Evolutionary conservation across 75 land plant species (phyloP), one percentile per base, ranked within the genome.

Genomic region (Chamaecyparis obtusa): DNA sequence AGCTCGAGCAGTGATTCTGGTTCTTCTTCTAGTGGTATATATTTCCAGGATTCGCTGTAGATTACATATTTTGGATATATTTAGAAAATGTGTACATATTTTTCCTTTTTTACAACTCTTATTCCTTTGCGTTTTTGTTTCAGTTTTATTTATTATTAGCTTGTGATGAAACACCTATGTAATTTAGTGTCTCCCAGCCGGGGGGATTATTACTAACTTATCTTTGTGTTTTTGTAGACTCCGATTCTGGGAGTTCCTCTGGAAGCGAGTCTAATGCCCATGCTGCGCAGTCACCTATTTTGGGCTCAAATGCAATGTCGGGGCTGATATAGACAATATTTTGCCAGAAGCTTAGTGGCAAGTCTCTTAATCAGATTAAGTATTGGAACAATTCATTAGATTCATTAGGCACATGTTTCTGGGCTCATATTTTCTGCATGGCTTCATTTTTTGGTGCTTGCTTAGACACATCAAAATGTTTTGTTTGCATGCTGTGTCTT

Each of bases 11-110:
- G 93, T 90, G 94, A 87, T 84, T 92, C 96, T 51, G 94, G 95
- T 49, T 94, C 96, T 27, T 93, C 95, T 30, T 94, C 96, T 16
- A 94, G 96, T 93, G 97, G 97, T 95, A 94, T 30, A 15, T 55
- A 35, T 84, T 80, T 21, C 44, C 49, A 27, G 24, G 83, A 43
- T 80, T 80, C 48, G 1, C 9, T 80, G 27, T 37, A 36, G 21
- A 77, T 37, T 77, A 5, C 43, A 77, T 77, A 39, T 35, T 36
- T 24, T 24, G 51, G n/a, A n/a, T 13, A 46, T 43, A 27, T 78
- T n/a, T n/a, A 81, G 51, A 81, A 44, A 81, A 9, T 9, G 32
- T 21, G 15, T 51, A 46, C 46, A 9, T 9, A n/a, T 46, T 46
- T 43, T 81, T 24, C 9, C 5, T 81, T 74, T 15, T 81, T 81